phyloP scores from a whole-genome alignment of 768 basidiomycete species.

The Lactifluus hygrophoroides region DNA sequence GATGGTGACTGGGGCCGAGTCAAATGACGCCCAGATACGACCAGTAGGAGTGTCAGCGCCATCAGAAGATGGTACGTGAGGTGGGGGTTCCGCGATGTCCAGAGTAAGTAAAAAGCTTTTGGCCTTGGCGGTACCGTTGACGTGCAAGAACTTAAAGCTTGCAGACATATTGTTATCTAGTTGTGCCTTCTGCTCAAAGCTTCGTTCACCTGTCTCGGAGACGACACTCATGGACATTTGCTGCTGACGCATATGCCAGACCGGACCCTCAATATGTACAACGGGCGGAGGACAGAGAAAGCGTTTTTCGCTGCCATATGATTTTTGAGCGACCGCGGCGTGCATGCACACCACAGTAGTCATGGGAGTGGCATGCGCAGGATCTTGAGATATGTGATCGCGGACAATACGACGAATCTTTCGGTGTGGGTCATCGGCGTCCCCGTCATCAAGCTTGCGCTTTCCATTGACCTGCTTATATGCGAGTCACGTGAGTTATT shows the following conservation, averaged over 20 bases:
- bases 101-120: conserved; percentile 85
- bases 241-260: conserved; percentile 74
- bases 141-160: conserved; percentile 88
- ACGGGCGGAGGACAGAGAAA: conserved; percentile 91
- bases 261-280: conserved; percentile 85
- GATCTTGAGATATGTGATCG: conserved; percentile 73
- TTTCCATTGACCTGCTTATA: conserved; percentile 38
- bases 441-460: conserved; percentile 63
- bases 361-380: conserved; percentile 73
- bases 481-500: conserved; percentile 19
- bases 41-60: conserved; percentile 35
- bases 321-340: conserved; percentile 92
- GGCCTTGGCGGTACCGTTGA: conserved; percentile 79
- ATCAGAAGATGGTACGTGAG: conserved; percentile 35
- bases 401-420: conserved; percentile 82
- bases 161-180: conserved; percentile 79
- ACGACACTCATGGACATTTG: conserved; percentile 82
- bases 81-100: conserved; percentile 72
- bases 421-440: conserved; percentile 54
- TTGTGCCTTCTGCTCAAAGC: conserved; percentile 76
- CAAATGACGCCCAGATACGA: conserved; percentile 84
- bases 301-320: conserved; percentile 91
- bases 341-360: conserved; percentile 86
- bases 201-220: conserved; percentile 73
- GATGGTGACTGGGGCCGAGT: conserved; percentile 87